phyloP scores from a whole-genome alignment of 768 basidiomycete species.

The Cyathus striatus region DNA sequence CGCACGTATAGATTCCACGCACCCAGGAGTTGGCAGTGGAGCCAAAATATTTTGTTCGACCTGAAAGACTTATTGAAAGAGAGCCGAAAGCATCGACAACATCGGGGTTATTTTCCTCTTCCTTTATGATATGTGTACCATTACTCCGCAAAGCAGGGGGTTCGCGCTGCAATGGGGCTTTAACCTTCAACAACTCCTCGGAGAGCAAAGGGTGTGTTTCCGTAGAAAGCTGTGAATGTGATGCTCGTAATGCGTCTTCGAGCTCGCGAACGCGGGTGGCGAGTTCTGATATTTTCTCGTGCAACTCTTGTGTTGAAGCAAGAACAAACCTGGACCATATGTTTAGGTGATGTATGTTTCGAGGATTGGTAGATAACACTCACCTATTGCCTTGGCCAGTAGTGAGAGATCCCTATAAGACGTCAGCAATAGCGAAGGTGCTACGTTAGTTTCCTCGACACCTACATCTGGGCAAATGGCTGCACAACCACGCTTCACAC shows the following conservation, averaged over 20 bases:
- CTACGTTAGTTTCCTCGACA: constrained; percentile 15
- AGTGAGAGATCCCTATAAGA: constrained; percentile 60
- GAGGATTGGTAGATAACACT: constrained; percentile 7
- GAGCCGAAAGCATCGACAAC: constrained; percentile 79
- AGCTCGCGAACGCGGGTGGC: constrained; percentile 71
- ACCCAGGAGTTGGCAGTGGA: constrained; percentile 78
- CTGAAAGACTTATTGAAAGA: constrained; percentile 65
- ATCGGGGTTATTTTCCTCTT: constrained; percentile 62
- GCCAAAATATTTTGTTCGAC: constrained; percentile 72
- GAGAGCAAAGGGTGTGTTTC: constrained; percentile 64
- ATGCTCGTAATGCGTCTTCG: constrained; percentile 61
- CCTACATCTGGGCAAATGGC: constrained; percentile 80
- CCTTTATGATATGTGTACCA: constrained; percentile 36
- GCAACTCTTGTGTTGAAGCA: constrained; percentile 74
- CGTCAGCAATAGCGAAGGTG: constrained; percentile 9
- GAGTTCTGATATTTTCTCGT: constrained; percentile 76
- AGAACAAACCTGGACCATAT: constrained; percentile 56
- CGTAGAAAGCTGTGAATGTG: constrained; percentile 52
- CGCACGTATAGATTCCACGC: constrained; percentile 17
- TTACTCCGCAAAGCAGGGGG: constrained; percentile 35
- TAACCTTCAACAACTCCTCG: constrained; percentile 71
- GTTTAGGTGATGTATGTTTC: background rate
- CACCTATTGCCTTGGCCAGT: constrained; percentile 82
- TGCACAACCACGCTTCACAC: constrained; percentile 74
- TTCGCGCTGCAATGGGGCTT: constrained; percentile 73